Evolutionary conservation across 805 yeast species (phyloP).

Genomic region (Starmera caribaea): DNA sequence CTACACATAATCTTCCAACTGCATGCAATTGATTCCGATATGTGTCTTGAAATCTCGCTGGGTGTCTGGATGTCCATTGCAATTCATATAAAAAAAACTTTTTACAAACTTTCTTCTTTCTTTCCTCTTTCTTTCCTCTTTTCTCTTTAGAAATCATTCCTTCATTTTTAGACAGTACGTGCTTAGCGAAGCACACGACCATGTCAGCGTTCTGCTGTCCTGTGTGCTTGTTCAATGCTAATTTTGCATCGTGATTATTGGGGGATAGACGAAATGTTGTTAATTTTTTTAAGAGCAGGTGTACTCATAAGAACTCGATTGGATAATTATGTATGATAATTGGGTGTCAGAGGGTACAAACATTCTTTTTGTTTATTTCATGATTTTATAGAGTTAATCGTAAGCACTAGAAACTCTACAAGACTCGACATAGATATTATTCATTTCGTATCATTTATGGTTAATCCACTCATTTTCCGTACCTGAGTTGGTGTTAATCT

Average conservation of each 20-base stretch:
- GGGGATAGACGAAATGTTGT: conserved; percentile 12
- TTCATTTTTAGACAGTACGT: conserved; percentile 64
- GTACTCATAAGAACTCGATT: conserved; percentile 8
- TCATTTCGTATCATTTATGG: background rate
- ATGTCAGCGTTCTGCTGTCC: background rate
- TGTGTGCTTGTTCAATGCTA: conserved; percentile 1
- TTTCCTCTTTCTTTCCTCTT: conserved; percentile 15
- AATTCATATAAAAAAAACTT: conserved; percentile 4
- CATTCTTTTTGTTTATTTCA: conserved; percentile 4
- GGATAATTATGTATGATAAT: conserved; percentile 11
- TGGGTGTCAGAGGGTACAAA: conserved; percentile 23
- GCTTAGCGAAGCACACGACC: conserved; percentile 8
- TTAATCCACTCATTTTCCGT: conserved; percentile 11
- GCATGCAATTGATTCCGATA: no score
- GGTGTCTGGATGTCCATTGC: no score
- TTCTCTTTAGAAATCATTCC: conserved; percentile 64
- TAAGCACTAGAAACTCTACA: no score
- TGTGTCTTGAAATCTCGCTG: no score
- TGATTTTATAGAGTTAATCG: no score
- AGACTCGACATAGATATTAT: no score
- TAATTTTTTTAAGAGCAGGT: no score
- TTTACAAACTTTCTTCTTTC: background rate
- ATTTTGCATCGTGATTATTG: conserved; percentile 14
- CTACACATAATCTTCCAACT: no score
- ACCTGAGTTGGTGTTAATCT: conserved; percentile 19